These are phyloP conservation scores for Apiospora marii DNA, from an alignment of 2,329 filamentous ascomycete genomes.

Conservation along the genomic window DNA sequence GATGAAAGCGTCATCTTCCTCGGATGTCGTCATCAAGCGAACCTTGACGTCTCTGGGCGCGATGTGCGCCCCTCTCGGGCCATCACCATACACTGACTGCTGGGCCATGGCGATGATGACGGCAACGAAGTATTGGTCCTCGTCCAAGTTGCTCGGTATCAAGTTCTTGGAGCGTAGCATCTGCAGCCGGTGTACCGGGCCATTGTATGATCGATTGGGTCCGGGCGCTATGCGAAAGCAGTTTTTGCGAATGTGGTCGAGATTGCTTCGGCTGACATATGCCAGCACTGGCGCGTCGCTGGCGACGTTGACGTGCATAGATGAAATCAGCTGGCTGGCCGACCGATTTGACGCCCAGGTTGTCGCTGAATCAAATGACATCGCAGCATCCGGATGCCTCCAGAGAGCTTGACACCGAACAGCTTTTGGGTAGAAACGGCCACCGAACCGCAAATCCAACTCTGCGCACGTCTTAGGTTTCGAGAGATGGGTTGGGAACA, in stretches of 20 bases:
- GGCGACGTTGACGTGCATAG: constrained; percentile 34
- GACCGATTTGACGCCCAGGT: constrained; percentile 46
- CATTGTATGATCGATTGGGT: constrained; percentile 52
- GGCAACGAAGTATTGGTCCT: constrained; percentile 61
- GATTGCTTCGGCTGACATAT: constrained; percentile 57
- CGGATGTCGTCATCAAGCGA: constrained; percentile 54
- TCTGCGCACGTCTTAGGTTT: constrained; percentile 46
- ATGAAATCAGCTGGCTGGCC: constrained; percentile 35
- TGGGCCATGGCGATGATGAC: constrained; percentile 66
- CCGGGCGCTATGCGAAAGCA: constrained; percentile 55
- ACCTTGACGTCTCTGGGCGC: constrained; percentile 54
- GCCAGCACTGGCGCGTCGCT: constrained; percentile 48
- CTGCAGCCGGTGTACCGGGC: constrained; percentile 57
- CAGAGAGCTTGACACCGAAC: constrained; percentile 60
- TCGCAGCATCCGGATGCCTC: constrained; percentile 47
- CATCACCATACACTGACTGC: constrained; percentile 55
- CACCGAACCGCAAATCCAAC: constrained; percentile 59
- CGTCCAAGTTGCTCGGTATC: constrained; percentile 55
- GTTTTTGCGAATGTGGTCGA: constrained; percentile 54
- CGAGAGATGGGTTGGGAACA: constrained; percentile 49
- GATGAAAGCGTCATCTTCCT: constrained; percentile 59
- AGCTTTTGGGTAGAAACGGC: constrained; percentile 51
- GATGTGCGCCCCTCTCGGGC: constrained; percentile 30
- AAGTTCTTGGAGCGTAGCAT: constrained; percentile 55
- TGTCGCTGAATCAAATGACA: constrained; percentile 46